These are phyloP conservation scores for Phyllosticta citrichinensis DNA, from an alignment of 2,329 filamentous ascomycete species.

Conservation along the genomic window DNA sequence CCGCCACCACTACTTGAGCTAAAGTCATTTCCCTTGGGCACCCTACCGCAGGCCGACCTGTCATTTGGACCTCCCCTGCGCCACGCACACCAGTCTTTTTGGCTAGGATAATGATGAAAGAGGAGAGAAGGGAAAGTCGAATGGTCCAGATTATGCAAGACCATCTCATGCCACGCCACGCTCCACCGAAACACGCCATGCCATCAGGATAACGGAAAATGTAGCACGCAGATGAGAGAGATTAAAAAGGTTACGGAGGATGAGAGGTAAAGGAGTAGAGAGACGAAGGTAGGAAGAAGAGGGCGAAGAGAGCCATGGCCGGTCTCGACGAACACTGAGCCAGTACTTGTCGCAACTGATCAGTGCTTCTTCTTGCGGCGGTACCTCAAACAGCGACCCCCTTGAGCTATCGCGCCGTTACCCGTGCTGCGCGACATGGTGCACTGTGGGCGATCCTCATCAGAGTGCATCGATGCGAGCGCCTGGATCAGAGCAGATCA, in stretches of 20 bases:
- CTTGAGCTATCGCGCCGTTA: conserved; percentile 42
- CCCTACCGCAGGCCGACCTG: not conserved
- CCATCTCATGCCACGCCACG: not conserved
- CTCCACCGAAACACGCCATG: not conserved
- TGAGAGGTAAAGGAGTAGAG: not conserved
- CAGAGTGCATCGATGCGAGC: conserved; percentile 76
- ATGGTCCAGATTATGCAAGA: not conserved
- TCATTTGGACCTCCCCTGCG: not conserved
- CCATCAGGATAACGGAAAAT: not conserved
- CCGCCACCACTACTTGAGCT: not conserved
- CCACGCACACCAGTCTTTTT: not conserved
- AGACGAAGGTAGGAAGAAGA: not conserved
- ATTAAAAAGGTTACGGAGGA: too few relatives aligned
- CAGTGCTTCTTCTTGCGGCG: conserved; percentile 18
- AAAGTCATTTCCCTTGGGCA: not conserved
- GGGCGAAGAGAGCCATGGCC: not conserved
- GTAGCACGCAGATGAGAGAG: not conserved
- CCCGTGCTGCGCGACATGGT: conserved; percentile 73
- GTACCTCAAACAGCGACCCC: conserved; percentile 40
- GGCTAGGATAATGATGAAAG: not conserved
- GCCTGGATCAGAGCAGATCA: conserved; percentile 37
- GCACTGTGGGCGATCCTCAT: conserved; percentile 63
- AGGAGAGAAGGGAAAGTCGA: not conserved
- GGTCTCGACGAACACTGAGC: not conserved
- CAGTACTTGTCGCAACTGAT: not conserved